Conservation (phyloP, 2,329 filamentous ascomycete species). For the Grosmannia huntii region DNA sequence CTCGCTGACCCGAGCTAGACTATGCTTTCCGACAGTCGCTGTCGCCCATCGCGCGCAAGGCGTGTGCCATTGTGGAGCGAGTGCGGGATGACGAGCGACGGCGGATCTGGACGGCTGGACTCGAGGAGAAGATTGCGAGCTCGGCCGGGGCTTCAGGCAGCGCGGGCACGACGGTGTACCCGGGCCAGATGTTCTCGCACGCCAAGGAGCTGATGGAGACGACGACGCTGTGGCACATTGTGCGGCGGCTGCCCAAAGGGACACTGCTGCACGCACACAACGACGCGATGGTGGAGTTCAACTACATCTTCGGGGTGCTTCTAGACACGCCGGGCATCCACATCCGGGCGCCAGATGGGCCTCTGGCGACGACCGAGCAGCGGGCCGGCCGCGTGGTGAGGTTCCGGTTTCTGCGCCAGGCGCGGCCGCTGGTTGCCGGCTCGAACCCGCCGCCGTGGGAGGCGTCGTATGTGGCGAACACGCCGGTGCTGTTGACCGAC, state of each 20-base stretch:
- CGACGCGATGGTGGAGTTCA: slow-evolving; percentile 82
- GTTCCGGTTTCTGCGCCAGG: slow-evolving; percentile 45
- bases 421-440: slow-evolving; percentile 24
- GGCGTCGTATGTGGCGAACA: slow-evolving; percentile 43
- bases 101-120: slow-evolving; percentile 62
- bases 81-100: slow-evolving; percentile 68
- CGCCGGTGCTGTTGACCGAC: slow-evolving; percentile 42
- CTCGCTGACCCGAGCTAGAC: slow-evolving; percentile 32
- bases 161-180: slow-evolving; percentile 39
- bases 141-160: slow-evolving; percentile 14
- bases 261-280: slow-evolving; percentile 75
- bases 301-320: slow-evolving; percentile 62
- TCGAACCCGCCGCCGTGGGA: slow-evolving; percentile 40
- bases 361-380: slow-evolving; percentile 40
- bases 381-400: slow-evolving; percentile 33
- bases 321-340: slow-evolving; percentile 63
- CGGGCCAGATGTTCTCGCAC: slow-evolving; percentile 86
- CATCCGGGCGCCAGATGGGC: slow-evolving; percentile 43
- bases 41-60: slow-evolving; percentile 65
- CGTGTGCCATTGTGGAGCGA: slow-evolving; percentile 65
- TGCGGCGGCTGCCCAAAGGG: slow-evolving; percentile 81
- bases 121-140: slow-evolving; percentile 57
- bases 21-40: slow-evolving; percentile 59
- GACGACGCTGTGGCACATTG: slow-evolving; percentile 75
- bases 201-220: slow-evolving; percentile 77